Conservation (phyloP, 163 green algal genomes). For the Trebouxia gelatinosa region DNA sequence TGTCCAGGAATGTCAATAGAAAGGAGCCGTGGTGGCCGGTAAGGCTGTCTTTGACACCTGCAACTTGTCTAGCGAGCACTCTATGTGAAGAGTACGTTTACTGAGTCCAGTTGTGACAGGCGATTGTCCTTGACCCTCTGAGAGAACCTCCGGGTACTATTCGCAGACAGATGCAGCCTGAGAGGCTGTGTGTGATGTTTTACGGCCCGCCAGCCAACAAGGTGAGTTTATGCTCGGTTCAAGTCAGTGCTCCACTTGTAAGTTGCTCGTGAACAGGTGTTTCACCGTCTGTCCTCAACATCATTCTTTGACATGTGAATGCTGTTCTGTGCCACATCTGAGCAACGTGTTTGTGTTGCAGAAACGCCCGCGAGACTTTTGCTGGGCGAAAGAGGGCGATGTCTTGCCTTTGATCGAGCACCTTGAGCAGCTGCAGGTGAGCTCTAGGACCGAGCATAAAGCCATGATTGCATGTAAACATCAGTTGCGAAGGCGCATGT, state of each 20-base stretch:
- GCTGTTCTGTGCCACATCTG: too few relatives aligned
- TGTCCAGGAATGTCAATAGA: conserved; percentile 29
- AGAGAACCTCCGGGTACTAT: conserved; percentile 31
- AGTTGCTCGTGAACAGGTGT: too few relatives aligned
- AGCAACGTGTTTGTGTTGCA: too few relatives aligned
- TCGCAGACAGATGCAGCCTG: conserved; percentile 24
- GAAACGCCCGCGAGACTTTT: conserved; percentile 36
- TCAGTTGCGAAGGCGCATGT: too few relatives aligned
- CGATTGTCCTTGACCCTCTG: conserved; percentile 33
- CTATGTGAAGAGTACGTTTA: conserved; percentile 19
- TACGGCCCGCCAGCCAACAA: conserved; percentile 40
- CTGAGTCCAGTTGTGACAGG: conserved; percentile 25
- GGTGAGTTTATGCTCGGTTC: too few relatives aligned
- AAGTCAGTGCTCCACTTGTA: too few relatives aligned
- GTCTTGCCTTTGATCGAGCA: conserved; percentile 37
- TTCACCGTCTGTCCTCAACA: too few relatives aligned
- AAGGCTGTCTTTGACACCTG: background rate
- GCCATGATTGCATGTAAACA: too few relatives aligned
- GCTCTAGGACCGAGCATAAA: too few relatives aligned
- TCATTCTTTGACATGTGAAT: too few relatives aligned
- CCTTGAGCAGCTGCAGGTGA: conserved; percentile 32
- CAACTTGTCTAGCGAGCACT: conserved; percentile 7
- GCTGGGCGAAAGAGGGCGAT: conserved; percentile 37
- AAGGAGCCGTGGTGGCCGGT: conserved; percentile 36
- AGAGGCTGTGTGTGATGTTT: conserved; percentile 41